phyloP scores from a whole-genome alignment of 345 rosid species.

The Salix brachista region DNA sequence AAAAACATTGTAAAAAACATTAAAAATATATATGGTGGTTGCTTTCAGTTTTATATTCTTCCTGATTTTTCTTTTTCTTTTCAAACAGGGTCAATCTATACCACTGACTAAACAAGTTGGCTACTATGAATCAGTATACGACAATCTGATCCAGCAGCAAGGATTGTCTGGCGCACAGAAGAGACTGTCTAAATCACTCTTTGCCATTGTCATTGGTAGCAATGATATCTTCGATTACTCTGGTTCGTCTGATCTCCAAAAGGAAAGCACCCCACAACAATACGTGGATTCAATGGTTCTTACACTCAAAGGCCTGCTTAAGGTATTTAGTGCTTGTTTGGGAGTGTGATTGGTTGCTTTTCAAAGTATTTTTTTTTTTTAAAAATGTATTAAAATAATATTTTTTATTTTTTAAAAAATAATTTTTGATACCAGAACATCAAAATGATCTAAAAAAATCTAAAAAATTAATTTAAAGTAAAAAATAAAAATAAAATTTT shows the following conservation, averaged over 20 bases:
- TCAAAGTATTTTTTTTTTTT: accelerated
- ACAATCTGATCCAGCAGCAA: conserved; percentile 22
- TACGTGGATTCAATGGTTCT: conserved; percentile 41
- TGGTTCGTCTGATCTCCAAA: conserved; percentile 32
- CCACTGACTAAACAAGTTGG: conserved; percentile 52
- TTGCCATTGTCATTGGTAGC: conserved; percentile 49
- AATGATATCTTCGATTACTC: conserved; percentile 59
- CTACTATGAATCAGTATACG: conserved; percentile 31
- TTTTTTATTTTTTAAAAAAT: too few species aligned
- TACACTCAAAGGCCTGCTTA: conserved; percentile 45
- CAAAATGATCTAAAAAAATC: too few species aligned
- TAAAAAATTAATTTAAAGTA: too few species aligned
- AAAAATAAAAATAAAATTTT: too few species aligned
- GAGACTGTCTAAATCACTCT: conserved; percentile 50
- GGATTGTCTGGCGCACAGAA: conserved; percentile 32
- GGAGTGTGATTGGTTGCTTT: too few species aligned
- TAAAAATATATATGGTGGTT: too few species aligned
- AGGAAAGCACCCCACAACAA: conserved; percentile 33
- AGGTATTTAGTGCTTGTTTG: conserved; percentile 37
- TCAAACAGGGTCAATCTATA: conserved; percentile 37
- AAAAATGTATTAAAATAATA: too few species aligned
- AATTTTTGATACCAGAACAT: too few species aligned
- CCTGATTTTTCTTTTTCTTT: too few species aligned
- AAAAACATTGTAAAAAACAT: too few species aligned
- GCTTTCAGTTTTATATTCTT: not conserved